Percentiles rank a stretch among this genome's conserved stretches.
Evolutionary conservation across 192 early-diverging fungal genomes (phyloP).

Genomic region (Diversispora epigaea): DNA sequence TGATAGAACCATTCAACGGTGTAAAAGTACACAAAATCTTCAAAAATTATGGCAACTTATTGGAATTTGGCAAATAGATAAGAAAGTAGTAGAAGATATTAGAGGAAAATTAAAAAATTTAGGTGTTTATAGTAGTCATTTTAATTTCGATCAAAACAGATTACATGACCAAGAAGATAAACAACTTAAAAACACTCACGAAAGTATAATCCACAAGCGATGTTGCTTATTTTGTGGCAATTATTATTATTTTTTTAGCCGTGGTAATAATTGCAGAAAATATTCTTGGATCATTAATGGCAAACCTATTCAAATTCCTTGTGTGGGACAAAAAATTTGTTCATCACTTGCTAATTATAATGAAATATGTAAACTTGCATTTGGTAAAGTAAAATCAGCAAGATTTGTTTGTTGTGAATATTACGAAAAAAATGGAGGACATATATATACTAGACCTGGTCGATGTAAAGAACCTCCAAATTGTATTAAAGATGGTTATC

Average conservation of each 20-base stretch:
- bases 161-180: background rate
- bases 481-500: background rate
- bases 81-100: background rate
- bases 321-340: background rate
- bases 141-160: background rate
- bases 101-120: background rate
- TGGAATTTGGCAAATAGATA: background rate
- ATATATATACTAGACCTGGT: constrained; percentile 1
- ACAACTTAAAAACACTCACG: background rate
- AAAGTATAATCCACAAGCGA: background rate
- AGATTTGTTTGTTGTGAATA: background rate
- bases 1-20: background rate
- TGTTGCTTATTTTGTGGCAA: background rate
- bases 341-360: background rate
- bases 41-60: background rate
- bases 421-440: background rate
- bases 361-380: background rate
- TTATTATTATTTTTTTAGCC: background rate
- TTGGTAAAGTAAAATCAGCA: background rate
- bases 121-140: background rate
- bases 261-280: background rate
- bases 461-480: background rate
- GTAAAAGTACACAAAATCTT: background rate
- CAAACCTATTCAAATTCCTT: background rate
- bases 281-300: background rate